Percentiles rank a stretch among this genome's conserved stretches.
These are phyloP conservation scores for Cryptococcus floricola DNA, from an alignment of 1,284 basidiomycete species.

Conservation along the genomic window DNA sequence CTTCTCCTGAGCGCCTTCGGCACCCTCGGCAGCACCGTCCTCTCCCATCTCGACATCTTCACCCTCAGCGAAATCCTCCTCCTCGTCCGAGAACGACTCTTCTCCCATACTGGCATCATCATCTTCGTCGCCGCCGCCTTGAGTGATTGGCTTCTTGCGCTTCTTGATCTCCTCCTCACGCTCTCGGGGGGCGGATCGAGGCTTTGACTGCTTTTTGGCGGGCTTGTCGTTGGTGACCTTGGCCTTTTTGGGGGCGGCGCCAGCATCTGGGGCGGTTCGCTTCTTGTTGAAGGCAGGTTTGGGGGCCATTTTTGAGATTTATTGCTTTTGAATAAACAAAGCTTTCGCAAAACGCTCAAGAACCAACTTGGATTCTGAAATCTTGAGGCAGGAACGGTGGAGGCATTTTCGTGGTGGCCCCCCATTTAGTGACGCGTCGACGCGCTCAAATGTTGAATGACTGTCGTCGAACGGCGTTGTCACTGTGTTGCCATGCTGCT, in stretches of 20 bases:
- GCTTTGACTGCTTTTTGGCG: conserved; percentile 6
- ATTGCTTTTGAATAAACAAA: no score
- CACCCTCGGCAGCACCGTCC: conserved; percentile 2
- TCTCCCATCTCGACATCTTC: conserved; percentile 3
- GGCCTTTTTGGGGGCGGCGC: neutral
- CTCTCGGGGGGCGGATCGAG: conserved; percentile 13
- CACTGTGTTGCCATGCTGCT: no score
- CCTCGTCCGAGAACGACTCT: conserved; percentile 7
- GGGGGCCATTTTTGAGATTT: neutral
- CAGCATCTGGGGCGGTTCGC: conserved; percentile 1
- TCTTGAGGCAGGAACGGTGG: no score
- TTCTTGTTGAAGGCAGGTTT: neutral
- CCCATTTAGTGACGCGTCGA: no score
- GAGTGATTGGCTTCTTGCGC: conserved; percentile 37
- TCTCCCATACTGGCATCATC: conserved; percentile 22
- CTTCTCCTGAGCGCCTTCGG: conserved; percentile 8
- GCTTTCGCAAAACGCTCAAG: no score
- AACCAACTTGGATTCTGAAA: no score
- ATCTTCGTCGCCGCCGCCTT: conserved; percentile 37
- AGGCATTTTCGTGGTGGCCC: no score
- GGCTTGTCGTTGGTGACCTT: neutral
- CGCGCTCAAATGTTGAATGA: no score
- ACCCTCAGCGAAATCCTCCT: conserved; percentile 12
- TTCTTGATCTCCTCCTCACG: conserved; percentile 19
- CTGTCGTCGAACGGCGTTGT: no score